Evolutionary conservation across 805 yeast genomes (phyloP).

Genomic region (Kazachstania psychrophila): DNA sequence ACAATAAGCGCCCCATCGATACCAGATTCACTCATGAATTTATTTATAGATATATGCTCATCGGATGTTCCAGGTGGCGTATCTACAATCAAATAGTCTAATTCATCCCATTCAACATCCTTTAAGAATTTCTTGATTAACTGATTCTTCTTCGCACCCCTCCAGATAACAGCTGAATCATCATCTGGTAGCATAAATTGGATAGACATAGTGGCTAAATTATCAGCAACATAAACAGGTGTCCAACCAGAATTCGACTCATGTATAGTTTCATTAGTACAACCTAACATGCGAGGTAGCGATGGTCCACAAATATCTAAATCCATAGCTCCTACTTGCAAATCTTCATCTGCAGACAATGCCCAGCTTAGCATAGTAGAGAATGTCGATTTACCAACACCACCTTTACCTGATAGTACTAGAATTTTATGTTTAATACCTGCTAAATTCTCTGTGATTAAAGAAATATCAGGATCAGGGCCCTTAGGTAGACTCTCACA

Average conservation of each 20-base stretch:
- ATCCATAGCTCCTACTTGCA: conserved; percentile 95
- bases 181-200: conserved; percentile 89
- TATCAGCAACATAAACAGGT: conserved; percentile 92
- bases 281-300: conserved; percentile 88
- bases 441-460: conserved; percentile 58
- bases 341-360: conserved; percentile 65
- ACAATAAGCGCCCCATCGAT: conserved; percentile 92
- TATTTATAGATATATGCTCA: conserved; percentile 86
- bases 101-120: conserved; percentile 82
- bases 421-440: conserved; percentile 69
- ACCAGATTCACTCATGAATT: conserved; percentile 80
- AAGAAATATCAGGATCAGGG: conserved; percentile 87
- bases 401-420: conserved; percentile 82
- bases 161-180: conserved; percentile 93
- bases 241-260: conserved; percentile 91
- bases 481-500: conserved; percentile 87
- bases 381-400: conserved; percentile 96
- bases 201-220: conserved; percentile 90
- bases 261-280: conserved; percentile 76
- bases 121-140: conserved; percentile 86
- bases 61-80: conserved; percentile 99
- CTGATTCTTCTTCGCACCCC: conserved; percentile 93
- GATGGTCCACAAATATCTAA: conserved; percentile 98
- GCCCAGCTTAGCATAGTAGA: conserved; percentile 97
- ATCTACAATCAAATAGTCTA: conserved; percentile 83